Percentiles rank a stretch among this genome's conserved stretches.
These are phyloP conservation scores for Lepraria neglecta DNA, from an alignment of 495 filamentous ascomycete species.

Conservation along the genomic window DNA sequence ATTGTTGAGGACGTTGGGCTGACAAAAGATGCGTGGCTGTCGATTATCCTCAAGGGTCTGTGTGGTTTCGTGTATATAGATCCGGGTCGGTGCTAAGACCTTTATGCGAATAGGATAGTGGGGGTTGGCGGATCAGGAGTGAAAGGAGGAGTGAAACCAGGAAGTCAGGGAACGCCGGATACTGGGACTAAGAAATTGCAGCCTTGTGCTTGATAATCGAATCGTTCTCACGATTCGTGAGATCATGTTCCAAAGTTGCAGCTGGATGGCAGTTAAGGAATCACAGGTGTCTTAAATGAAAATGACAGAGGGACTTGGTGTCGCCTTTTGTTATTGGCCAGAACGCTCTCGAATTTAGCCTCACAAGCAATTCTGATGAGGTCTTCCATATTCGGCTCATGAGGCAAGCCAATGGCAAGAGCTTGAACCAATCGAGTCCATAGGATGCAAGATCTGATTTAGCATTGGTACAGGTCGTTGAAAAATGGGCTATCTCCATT, in stretches of 20 bases:
- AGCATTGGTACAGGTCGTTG: conserved; percentile 5
- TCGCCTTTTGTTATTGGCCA: too few relatives aligned
- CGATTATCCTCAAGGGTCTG: conserved; percentile 13
- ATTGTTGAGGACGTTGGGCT: background rate
- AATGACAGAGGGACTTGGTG: too few relatives aligned
- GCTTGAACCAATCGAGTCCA: conserved; percentile 3
- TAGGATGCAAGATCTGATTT: background rate
- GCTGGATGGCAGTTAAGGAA: background rate
- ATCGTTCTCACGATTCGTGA: background rate
- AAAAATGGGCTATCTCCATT: conserved; percentile 7
- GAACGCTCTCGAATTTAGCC: too few relatives aligned
- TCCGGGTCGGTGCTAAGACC: background rate
- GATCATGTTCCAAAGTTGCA: background rate
- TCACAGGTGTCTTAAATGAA: background rate
- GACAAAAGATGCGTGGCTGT: conserved; percentile 18
- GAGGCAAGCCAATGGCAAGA: background rate
- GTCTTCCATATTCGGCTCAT: background rate
- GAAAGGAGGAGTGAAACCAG: too few relatives aligned
- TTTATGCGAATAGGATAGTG: background rate
- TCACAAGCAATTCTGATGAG: background rate
- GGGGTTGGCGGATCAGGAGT: background rate
- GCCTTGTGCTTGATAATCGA: background rate
- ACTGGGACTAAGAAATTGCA: background rate
- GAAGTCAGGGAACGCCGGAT: too few relatives aligned
- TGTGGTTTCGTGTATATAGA: background rate